Evolutionary conservation across 1,284 basidiomycete species (phyloP).

Genomic region (Tetrapyrgos nigripes): DNA sequence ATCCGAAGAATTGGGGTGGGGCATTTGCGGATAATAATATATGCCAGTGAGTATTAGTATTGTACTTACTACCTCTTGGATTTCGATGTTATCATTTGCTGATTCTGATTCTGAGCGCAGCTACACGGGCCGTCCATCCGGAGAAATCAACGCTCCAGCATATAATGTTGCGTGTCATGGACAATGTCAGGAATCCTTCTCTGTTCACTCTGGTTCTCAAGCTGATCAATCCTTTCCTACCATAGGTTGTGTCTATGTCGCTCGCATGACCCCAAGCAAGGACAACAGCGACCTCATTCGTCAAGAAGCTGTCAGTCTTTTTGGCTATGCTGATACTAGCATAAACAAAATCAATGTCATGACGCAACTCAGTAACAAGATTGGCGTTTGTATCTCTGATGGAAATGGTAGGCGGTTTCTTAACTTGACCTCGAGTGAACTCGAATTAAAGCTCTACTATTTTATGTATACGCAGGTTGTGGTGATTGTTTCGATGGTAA

Average conservation of each 20-base stretch:
- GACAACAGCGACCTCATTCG: not conserved
- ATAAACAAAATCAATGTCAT: not conserved
- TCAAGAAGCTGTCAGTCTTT: not conserved
- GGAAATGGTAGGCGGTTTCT: not conserved
- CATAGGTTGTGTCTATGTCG: not conserved
- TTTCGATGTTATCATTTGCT: not conserved
- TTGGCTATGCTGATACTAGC: not conserved
- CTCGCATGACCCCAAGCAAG: not conserved
- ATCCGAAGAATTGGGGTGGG: not conserved
- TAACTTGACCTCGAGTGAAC: not conserved
- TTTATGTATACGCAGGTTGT: not conserved
- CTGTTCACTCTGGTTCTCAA: not conserved
- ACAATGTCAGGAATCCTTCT: not conserved
- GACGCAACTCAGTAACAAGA: not conserved
- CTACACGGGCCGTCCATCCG: not conserved
- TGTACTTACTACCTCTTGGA: not conserved
- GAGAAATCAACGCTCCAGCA: not conserved
- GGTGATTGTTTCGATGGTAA: not conserved
- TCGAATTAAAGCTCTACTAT: not conserved
- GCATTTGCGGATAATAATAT: not conserved
- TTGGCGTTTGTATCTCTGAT: not conserved
- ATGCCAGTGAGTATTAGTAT: not conserved
- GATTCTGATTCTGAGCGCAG: not conserved
- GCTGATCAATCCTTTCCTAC: not conserved
- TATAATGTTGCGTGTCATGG: not conserved